Percentiles rank a stretch among this genome's conserved stretches.
phyloP scores from a whole-genome alignment of 768 basidiomycete genomes.

The Xanthoconium purpureum region DNA sequence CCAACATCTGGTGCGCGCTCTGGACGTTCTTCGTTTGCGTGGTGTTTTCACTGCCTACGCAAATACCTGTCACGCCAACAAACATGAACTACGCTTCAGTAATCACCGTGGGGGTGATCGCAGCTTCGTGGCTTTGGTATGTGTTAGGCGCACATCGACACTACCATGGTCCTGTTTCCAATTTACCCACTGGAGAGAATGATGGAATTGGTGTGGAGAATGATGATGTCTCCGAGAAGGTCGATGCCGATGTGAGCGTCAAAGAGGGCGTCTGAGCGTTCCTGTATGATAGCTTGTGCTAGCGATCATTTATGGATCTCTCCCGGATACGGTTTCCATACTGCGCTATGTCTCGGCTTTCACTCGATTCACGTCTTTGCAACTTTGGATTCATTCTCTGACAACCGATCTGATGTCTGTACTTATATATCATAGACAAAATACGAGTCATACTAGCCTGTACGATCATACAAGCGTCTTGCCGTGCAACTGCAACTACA shows the following conservation, averaged over 20 bases:
- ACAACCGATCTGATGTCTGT: not conserved
- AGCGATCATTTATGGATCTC: not conserved
- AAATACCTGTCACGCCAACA: conserved; percentile 42
- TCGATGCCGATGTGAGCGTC: not conserved
- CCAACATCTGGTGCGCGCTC: conserved; percentile 44
- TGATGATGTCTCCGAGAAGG: conserved; percentile 4
- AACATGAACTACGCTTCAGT: conserved; percentile 55
- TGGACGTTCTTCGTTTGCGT: conserved; percentile 48
- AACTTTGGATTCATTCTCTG: not conserved
- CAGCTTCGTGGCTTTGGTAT: conserved; percentile 47
- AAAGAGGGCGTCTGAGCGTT: not conserved
- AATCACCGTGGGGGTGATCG: conserved; percentile 24
- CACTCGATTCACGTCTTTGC: not conserved
- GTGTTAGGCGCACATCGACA: conserved; percentile 49
- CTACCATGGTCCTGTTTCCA: conserved; percentile 58
- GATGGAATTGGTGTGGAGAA: not conserved
- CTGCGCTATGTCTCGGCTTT: not conserved
- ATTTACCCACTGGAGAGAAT: conserved; percentile 30
- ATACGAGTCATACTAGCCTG: not conserved
- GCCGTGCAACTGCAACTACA: not conserved
- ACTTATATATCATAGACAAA: not conserved
- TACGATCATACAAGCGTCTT: not conserved
- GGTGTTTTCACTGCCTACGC: conserved; percentile 50
- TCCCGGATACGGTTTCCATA: not conserved
- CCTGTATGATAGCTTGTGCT: too few species aligned